Conservation (phyloP, 495 filamentous ascomycete species). For the Umbilicaria muhlenbergii region DNA sequence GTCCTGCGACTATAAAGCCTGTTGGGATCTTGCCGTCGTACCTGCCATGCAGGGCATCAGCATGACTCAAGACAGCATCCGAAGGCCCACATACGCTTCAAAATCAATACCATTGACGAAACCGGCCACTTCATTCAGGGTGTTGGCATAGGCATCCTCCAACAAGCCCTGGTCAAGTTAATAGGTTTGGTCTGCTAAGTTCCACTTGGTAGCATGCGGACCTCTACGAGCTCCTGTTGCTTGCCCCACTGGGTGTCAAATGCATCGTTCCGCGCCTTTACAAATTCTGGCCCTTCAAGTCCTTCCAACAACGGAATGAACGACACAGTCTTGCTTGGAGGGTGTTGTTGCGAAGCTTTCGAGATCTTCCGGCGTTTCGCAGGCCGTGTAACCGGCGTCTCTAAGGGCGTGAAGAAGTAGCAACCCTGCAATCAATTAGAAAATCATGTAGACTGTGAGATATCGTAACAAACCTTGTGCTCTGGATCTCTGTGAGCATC, state of each 20-base stretch:
- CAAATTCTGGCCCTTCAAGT: slow-evolving; percentile 35
- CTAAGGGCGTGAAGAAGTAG: slow-evolving; percentile 50
- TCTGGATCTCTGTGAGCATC: too few species aligned
- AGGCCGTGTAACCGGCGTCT: slow-evolving; percentile 30
- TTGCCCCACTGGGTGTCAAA: slow-evolving; percentile 53
- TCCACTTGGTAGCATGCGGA: slow-evolving; percentile 16
- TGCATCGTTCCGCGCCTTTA: slow-evolving; percentile 38
- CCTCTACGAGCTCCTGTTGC: slow-evolving; percentile 55
- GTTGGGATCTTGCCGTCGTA: slow-evolving; percentile 48
- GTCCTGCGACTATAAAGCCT: slow-evolving; percentile 68
- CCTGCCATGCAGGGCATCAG: slow-evolving; percentile 17
- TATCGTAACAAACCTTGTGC: too few species aligned
- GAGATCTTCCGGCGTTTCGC: slow-evolving; percentile 47
- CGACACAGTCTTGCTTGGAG: slow-evolving; percentile 10
- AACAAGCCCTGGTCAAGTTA: slow-evolving; percentile 36
- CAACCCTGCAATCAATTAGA: slow-evolving; percentile 32
- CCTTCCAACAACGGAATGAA: slow-evolving; percentile 53
- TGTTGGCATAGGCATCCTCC: slow-evolving; percentile 42
- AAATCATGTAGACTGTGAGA: too few species aligned
- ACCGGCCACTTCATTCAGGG: slow-evolving; percentile 42
- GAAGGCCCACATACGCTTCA: slow-evolving; percentile 20
- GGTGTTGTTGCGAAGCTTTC: slow-evolving; percentile 15
- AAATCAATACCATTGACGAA: slow-evolving; percentile 44
- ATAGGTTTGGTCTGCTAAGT: background rate
- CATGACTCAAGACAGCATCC: background rate